Evolutionary conservation across 1,139 yeast genomes (phyloP).

Genomic region (Diutina catenulata): DNA sequence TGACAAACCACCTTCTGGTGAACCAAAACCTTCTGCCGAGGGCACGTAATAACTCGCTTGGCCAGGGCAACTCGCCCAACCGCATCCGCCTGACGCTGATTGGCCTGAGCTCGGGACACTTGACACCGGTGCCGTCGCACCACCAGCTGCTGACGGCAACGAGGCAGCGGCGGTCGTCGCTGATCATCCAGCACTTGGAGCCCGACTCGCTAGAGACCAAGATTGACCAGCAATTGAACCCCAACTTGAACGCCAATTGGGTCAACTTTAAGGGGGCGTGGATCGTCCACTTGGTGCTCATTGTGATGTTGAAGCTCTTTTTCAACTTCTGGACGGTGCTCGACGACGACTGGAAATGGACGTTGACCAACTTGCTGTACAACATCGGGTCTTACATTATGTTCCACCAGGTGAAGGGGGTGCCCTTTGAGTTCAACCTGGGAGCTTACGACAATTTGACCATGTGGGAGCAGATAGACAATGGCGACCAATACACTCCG

Average conservation of each 20-base stretch:
- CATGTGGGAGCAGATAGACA: conserved; percentile 98
- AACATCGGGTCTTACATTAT: conserved; percentile 86
- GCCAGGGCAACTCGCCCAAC: conserved; percentile 2
- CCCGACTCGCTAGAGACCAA: conserved; percentile 89
- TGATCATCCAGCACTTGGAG: conserved; percentile 71
- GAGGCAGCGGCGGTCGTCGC: conserved; percentile 29
- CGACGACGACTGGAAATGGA: conserved; percentile 84
- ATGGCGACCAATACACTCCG: conserved; percentile 96
- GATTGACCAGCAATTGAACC: conserved; percentile 80
- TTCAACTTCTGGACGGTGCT: conserved; percentile 63
- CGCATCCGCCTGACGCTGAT: neutral
- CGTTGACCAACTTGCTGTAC: conserved; percentile 80
- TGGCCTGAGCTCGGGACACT: neutral
- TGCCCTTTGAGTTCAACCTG: conserved; percentile 91
- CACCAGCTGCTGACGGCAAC: neutral
- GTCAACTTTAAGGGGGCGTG: conserved; percentile 94
- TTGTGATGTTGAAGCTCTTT: conserved; percentile 58
- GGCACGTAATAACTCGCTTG: neutral
- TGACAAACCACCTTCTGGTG: conserved; percentile 2
- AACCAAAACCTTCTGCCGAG: conserved; percentile 4
- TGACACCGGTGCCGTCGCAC: neutral
- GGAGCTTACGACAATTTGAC: conserved; percentile 95
- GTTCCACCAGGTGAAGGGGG: conserved; percentile 95
- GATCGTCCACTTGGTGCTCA: conserved; percentile 81
- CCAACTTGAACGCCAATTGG: conserved; percentile 93